Evolutionary conservation across 768 basidiomycete genomes (phyloP), one percentile per base, ranked within the genome.

Genomic region (Coprinopsis sp.): DNA sequence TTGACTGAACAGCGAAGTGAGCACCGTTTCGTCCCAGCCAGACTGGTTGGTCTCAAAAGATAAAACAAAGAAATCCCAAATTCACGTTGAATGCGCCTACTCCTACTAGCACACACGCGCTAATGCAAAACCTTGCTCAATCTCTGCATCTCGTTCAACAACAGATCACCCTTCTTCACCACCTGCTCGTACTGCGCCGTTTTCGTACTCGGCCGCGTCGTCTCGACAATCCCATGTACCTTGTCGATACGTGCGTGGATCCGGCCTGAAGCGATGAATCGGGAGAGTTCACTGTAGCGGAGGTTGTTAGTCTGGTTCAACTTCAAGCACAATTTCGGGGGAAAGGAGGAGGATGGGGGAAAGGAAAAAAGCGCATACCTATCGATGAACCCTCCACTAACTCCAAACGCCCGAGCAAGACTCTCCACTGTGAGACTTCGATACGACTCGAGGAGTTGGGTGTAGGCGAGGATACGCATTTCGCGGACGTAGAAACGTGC

Each of bases 401-500:
- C 94, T 19, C 95, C 95, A 52, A 98, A 98, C 18, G 93, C 91
- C 1, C 74, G 68, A 39, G 81, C 78, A 52, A 98, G 76, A 56
- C 87, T 90, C 42, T 92, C 85, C 18, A 99, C 70, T 1, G 95
- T 97, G 34, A 98, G 73, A 46, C 84, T 88, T 29, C 85, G 78
- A 63, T 98, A 99, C 8, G 79, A 83, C 62, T 97, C 91, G n/a
- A 99, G 72, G 4, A 97, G 73, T 58, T 98, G 95, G 22, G 76
- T 69, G 67, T 96, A 98, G 1, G 94, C 93, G 16, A 87, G 81
- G 53, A 98, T 92, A 27, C 96, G 84, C 90, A 97, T 92, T 65
- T 97, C 95, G 48, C 95, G 85, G 24, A 93, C 77, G 63, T 96
- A 97, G 70, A 74, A 95, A 6, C 89, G 81, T 1, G 91, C 77